Conservation (phyloP, 495 filamentous ascomycete genomes). For the Neurospora sublineolata region DNA sequence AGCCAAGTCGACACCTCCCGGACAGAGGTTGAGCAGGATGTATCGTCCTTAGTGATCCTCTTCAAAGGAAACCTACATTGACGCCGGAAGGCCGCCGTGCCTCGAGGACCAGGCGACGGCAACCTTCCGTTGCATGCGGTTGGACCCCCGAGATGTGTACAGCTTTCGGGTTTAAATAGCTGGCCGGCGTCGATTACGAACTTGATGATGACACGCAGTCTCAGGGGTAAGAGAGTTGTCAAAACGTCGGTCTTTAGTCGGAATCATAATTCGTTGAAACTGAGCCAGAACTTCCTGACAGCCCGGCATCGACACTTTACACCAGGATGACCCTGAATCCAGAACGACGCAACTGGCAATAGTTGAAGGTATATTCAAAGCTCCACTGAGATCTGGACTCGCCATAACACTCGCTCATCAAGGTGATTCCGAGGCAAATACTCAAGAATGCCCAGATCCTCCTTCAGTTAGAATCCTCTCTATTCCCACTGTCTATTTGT, state of each 20-base stretch:
- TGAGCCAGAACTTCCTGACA: not conserved
- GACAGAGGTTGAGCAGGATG: not conserved
- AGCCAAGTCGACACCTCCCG: not conserved
- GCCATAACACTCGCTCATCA: not conserved
- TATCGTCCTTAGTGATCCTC: not conserved
- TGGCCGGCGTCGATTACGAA: not conserved
- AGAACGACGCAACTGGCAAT: not conserved
- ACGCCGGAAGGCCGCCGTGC: not conserved
- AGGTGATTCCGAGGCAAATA: not conserved
- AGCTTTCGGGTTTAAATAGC: not conserved
- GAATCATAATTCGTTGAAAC: not conserved
- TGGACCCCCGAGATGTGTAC: not conserved
- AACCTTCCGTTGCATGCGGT: not conserved
- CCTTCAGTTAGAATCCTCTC: not conserved
- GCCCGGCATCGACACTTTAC: not conserved
- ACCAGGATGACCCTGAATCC: not conserved
- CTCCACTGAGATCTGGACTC: not conserved
- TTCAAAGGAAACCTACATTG: not conserved
- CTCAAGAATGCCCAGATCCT: not conserved
- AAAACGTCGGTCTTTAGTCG: not conserved
- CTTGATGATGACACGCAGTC: not conserved
- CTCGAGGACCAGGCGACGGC: not conserved
- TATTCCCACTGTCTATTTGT: not conserved
- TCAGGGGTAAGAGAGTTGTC: not conserved
- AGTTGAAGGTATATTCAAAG: not conserved